These are phyloP conservation scores for Penicillium coffeae DNA, from an alignment of 495 filamentous ascomycete genomes.

Conservation along the genomic window DNA sequence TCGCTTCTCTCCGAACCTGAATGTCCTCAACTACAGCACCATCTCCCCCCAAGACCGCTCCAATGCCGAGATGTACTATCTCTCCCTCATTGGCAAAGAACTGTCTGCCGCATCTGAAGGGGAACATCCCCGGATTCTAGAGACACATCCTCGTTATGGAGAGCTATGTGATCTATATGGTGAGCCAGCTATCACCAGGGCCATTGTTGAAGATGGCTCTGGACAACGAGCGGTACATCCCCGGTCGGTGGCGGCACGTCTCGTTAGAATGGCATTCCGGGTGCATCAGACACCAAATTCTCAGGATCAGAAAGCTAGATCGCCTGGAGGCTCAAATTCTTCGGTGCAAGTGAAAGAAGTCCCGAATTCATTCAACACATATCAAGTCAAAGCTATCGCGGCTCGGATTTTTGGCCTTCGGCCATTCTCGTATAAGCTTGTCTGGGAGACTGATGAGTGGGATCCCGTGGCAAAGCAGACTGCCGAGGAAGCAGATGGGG, in stretches of 20 bases:
- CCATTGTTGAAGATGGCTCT: constrained; percentile 10
- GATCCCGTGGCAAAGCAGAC: constrained; percentile 61
- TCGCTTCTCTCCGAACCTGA: constrained; percentile 60
- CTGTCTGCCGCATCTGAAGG: constrained; percentile 57
- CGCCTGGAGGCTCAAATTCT: too few relatives aligned
- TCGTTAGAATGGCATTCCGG: constrained; percentile 64
- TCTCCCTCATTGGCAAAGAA: constrained; percentile 72
- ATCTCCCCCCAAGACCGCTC: constrained; percentile 69
- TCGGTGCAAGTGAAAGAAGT: constrained; percentile 49
- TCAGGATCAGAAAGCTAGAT: not conserved
- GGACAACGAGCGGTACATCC: constrained; percentile 45
- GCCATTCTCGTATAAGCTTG: constrained; percentile 60
- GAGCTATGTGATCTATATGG: constrained; percentile 73
- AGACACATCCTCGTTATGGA: constrained; percentile 62
- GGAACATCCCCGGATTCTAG: constrained; percentile 50
- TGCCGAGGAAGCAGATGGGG: constrained; percentile 53
- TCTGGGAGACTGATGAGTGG: constrained; percentile 82
- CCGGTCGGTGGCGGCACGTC: constrained; percentile 68
- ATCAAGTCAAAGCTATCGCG: constrained; percentile 72
- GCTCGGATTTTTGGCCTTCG: constrained; percentile 63
- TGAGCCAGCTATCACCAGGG: constrained; percentile 52
- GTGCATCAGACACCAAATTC: not conserved
- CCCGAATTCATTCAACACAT: constrained; percentile 74
- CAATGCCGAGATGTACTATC: constrained; percentile 91
- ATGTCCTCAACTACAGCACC: constrained; percentile 71